A percentile compares a stretch with the other conserved stretches of the same genome.
These are phyloP conservation scores for Alopecurus myosuroides DNA, from an alignment of 176 grass and related monocot genomes.

Conservation along the genomic window DNA sequence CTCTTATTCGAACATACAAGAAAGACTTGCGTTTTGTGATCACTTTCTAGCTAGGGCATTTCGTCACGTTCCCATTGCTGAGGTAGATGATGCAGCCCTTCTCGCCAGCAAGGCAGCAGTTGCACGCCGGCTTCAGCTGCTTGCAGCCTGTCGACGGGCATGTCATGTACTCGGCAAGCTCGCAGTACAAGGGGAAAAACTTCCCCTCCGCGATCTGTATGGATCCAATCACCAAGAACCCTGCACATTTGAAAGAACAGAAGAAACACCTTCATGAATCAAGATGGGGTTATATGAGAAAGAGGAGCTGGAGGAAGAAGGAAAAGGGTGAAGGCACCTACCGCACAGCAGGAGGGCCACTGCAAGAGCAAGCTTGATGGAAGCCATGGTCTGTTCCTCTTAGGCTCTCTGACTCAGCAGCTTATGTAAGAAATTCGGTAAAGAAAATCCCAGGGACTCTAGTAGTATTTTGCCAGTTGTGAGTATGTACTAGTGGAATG, in stretches of 20 bases:
- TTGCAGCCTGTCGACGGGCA: constrained; percentile 25
- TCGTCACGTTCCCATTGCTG: not conserved
- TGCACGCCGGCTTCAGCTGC: constrained; percentile 27
- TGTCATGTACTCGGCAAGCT: constrained; percentile 30
- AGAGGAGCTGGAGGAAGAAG: not conserved
- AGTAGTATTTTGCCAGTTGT: not conserved
- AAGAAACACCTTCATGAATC: not conserved
- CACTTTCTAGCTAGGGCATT: not conserved
- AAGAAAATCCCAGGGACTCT: not conserved
- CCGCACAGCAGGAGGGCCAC: constrained; percentile 13
- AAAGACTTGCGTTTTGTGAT: not conserved
- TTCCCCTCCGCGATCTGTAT: not conserved
- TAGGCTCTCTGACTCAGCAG: not conserved
- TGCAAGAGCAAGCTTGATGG: constrained; percentile 13
- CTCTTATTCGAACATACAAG: not conserved
- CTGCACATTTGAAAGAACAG: not conserved
- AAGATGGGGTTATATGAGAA: not conserved
- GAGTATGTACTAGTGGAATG: not conserved
- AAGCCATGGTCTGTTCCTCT: constrained; percentile 3
- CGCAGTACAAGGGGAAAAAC: constrained; percentile 23
- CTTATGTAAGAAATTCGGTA: not conserved
- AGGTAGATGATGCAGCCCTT: constrained; percentile 39
- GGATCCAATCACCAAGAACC: constrained; percentile 2
- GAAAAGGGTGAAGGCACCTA: not conserved
- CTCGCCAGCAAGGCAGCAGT: constrained; percentile 35